A percentile compares a stretch with the other conserved stretches of the same genome.
phyloP scores from a whole-genome alignment of 345 rosid species.

The Moricandia arvensis region DNA sequence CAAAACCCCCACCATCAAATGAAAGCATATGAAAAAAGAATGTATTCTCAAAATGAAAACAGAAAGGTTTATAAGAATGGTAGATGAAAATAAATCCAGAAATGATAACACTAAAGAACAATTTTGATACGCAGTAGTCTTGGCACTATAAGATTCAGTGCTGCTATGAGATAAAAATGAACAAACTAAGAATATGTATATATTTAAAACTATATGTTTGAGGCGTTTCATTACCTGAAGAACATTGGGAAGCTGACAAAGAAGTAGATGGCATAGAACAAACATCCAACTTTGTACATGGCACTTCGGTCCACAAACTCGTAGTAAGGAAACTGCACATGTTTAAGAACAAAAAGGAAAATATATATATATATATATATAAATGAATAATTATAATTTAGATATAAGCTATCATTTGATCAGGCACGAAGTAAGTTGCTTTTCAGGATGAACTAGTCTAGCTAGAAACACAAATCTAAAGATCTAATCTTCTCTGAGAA shows the following conservation, averaged over 20 bases:
- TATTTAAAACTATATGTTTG: not conserved
- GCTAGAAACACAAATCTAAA: not conserved
- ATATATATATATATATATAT: too few species aligned
- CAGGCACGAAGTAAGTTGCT: not conserved
- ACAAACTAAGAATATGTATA: not conserved
- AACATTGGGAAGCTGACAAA: slow-evolving; percentile 98
- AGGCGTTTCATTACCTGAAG: slow-evolving; percentile 60
- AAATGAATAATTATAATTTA: too few species aligned
- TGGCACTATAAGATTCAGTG: not conserved
- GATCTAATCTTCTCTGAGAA: not conserved
- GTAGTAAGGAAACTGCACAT: slow-evolving; percentile 70
- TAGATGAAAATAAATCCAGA: not conserved
- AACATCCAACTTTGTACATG: slow-evolving; percentile 93
- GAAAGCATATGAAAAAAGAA: not conserved
- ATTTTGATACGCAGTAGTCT: not conserved
- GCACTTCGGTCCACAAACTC: slow-evolving; percentile 48
- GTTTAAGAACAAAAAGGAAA: not conserved
- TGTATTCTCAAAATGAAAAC: not conserved
- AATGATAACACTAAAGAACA: not conserved
- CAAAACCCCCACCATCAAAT: not conserved
- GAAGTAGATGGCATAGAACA: slow-evolving; percentile 97
- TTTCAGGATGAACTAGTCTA: not conserved
- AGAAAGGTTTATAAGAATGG: not conserved
- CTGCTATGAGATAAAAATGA: not conserved
- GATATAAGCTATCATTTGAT: not conserved